Base-by-base conservation (phyloP, 345 rosid species). In the Isatis tinctoria region DNA sequence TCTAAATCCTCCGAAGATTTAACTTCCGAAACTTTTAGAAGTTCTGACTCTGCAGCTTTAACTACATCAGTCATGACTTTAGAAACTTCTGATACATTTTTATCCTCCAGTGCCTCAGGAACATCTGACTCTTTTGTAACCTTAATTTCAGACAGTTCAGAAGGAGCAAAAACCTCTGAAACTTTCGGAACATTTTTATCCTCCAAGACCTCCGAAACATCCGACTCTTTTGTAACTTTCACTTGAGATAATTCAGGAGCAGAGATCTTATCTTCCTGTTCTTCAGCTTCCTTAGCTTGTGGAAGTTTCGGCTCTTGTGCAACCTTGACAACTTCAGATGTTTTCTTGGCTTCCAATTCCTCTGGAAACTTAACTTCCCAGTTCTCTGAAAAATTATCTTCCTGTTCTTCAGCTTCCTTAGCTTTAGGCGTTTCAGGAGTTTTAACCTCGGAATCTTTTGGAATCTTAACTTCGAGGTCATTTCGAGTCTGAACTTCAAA, bases 351-450 rank as follows among this genome's bases (percentile, higher is more conserved):
- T 60, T 75, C 79, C 5, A 68, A 22, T 5, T 75, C 79, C 47
- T 69, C 74, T 44, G 79, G 65, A 51, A 76, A 76, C 52, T 69
- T 69, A 60, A 75, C 79, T 13, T 75, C 74, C 74, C 74, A 68
- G 51, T 60, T 60, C 47, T 75, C 64, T 30, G 79, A 75, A 13
- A 59, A 68, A 5, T 51, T 22, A 43, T 5, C 28, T 44, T 65
- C 40, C 1, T 24, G 5, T 3, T 68, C 37, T 71, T 70, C 33
- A 70, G 37, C 26, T 36, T 45, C 66, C 3, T 63, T 45, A 18
- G 67, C 54, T 44, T 64, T 56, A 26, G 58, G 65, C 22, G 79
- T 76, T n/a, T 76, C 78, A 58, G 78, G 74, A 69, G 57, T 69
- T 43, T 69, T 69, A 4, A 69, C 49, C 9, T 70, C 2, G 0